A percentile compares a stretch with the other conserved stretches of the same genome.
These are phyloP conservation scores for Colletotrichum navitas DNA, from an alignment of 2,329 filamentous ascomycete genomes.

Conservation along the genomic window DNA sequence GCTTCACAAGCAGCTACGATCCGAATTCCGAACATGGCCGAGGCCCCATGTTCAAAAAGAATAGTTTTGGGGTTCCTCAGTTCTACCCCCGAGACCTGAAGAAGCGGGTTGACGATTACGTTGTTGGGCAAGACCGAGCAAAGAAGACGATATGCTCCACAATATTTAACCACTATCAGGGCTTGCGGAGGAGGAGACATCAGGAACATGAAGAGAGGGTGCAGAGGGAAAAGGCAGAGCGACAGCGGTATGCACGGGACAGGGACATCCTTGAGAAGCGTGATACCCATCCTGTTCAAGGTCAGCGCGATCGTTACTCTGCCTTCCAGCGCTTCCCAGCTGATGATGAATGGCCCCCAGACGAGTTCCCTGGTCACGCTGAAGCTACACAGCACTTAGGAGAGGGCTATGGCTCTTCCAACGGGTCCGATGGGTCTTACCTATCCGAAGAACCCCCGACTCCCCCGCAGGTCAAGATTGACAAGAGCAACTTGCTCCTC, in stretches of 20 bases:
- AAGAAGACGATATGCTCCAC: constrained; percentile 94
- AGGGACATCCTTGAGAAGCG: constrained; percentile 68
- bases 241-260: constrained; percentile 79
- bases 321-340: constrained; percentile 47
- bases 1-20: constrained; percentile 71
- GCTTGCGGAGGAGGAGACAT: constrained; percentile 81
- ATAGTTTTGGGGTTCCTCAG: constrained; percentile 69
- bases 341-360: constrained; percentile 57
- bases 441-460: constrained; percentile 60
- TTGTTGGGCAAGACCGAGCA: constrained; percentile 93
- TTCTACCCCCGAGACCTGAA: constrained; percentile 81
- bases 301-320: constrained; percentile 60
- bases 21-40: constrained; percentile 65
- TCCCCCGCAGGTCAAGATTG: constrained; percentile 75
- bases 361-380: constrained; percentile 67
- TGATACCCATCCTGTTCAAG: constrained; percentile 82
- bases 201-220: constrained; percentile 77
- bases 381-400: constrained; percentile 61
- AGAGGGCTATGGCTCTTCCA: constrained; percentile 46
- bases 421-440: constrained; percentile 59
- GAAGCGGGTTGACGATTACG: constrained; percentile 92
- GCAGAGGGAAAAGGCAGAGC: constrained; percentile 72
- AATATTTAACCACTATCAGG: constrained; percentile 97
- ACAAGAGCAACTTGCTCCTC: constrained; percentile 94
- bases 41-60: constrained; percentile 71